Evolutionary conservation across 2,329 filamentous ascomycete species (phyloP), one percentile per base, ranked within the genome.

Genomic region (Aspergillus ustus): DNA sequence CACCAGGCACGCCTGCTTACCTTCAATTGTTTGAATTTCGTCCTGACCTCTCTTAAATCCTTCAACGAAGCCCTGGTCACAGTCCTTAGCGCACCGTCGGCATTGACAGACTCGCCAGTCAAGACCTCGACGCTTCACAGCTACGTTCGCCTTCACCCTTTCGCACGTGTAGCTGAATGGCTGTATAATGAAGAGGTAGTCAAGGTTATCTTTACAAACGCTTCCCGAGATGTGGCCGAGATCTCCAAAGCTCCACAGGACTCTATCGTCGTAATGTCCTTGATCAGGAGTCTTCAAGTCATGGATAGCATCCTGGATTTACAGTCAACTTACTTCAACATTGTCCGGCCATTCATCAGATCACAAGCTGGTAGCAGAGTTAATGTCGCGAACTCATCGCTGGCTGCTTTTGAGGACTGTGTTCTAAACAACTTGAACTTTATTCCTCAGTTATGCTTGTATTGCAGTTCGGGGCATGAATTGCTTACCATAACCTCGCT

Each of bases 81-180:
- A 31, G 87, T 97, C 69, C 90, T 91, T 44, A 96, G 92, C 73
- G 86, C 90, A 71, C 91, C 91, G 2, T 90, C 85, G 63, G 83
- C 96, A 31, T 82, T 86, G 28, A 88, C 96, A 17, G 93, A 97
- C 73, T 80, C 85, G 9, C 86, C 90, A 17, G 91, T 96, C 66
- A 85, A 75, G 85, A 85, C 91, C 4, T 90, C 89, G 2, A 91
- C 91, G 59, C 82, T 98, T 4, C 87, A 88, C 53, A 85, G 86
- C 6, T 99, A 99, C 73, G 88, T 95, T 61, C 87, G 88, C 25
- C 85, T 97, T 57, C 96, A 99, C 78, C 94, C 96, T 0, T 99
- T 98, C 72, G 89, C 91, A 3, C 88, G 96, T 62, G 89, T 96
- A 17, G 97, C 98, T 91, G 95, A 99, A 73, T 98, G 95, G 93